A percentile compares a stretch with the other conserved stretches of the same genome.
These are phyloP conservation scores for Umbelopsis sp. DNA, from an alignment of 192 early-diverging fungal species.

Conservation along the genomic window DNA sequence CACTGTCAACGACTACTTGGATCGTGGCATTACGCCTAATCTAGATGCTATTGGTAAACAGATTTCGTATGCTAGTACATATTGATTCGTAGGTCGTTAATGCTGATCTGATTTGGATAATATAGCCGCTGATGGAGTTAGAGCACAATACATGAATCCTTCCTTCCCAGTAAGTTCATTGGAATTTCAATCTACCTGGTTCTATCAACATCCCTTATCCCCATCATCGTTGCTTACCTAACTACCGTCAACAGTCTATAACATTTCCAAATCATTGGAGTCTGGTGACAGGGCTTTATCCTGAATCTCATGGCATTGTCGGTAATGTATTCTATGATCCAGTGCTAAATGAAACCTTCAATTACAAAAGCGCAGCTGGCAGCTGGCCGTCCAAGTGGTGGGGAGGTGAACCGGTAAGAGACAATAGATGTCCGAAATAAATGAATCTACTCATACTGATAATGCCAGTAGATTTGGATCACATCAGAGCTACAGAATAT, in stretches of 20 bases:
- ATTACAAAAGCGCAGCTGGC: conserved; percentile 66
- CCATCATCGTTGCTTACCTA: background rate
- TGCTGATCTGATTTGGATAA: background rate
- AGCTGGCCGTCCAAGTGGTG: conserved; percentile 80
- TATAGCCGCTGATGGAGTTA: conserved; percentile 50
- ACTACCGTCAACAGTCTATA: conserved; percentile 42
- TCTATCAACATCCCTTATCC: background rate
- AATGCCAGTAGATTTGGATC: conserved; percentile 73
- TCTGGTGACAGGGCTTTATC: conserved; percentile 88
- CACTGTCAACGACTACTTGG: conserved; percentile 80
- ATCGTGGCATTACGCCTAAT: conserved; percentile 73
- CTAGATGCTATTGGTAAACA: conserved; percentile 63
- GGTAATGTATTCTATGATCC: conserved; percentile 83
- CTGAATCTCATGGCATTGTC: conserved; percentile 92
- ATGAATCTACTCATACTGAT: background rate
- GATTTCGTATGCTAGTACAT: conserved; percentile 26
- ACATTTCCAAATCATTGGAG: conserved; percentile 96
- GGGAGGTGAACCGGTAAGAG: conserved; percentile 81
- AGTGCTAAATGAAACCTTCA: conserved; percentile 70
- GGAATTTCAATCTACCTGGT: too few relatives aligned
- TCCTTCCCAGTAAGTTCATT: conserved; percentile 60
- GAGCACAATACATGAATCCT: conserved; percentile 66
- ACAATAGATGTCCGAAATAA: background rate
- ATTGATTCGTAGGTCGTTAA: background rate
- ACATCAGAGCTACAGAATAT: conserved; percentile 76